Percentiles rank a stretch among this genome's conserved stretches.
Evolutionary conservation across 495 filamentous ascomycete genomes (phyloP).

Genomic region (Daldinia loculata): DNA sequence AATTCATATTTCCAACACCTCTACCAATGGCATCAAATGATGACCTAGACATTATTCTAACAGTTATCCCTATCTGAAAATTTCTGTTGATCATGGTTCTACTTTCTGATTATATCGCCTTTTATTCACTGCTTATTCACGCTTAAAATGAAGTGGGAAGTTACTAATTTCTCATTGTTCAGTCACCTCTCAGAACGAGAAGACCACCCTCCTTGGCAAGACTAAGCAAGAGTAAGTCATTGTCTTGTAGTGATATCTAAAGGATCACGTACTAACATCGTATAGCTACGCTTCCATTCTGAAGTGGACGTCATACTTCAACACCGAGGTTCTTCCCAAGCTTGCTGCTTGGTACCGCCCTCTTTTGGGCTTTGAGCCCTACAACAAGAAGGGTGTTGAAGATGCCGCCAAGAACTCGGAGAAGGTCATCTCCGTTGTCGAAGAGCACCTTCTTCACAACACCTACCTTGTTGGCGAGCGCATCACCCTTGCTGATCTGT

Average conservation of each 20-base stretch:
- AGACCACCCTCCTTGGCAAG: conserved; percentile 97
- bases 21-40: conserved; percentile 64
- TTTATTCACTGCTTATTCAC: conserved; percentile 24
- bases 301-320: conserved; percentile 90
- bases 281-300: conserved; percentile 89
- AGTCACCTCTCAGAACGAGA: conserved; percentile 99
- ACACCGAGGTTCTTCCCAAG: conserved; percentile 78
- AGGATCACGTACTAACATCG: conserved; percentile 33
- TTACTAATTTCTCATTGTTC: conserved; percentile 48
- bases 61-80: conserved; percentile 99
- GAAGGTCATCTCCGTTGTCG: conserved; percentile 74
- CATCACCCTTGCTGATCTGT: conserved; percentile 94
- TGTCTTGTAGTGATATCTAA: background rate
- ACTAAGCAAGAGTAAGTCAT: conserved; percentile 92
- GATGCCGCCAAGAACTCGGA: conserved; percentile 72
- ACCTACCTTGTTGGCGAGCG: conserved; percentile 98
- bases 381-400: conserved; percentile 98
- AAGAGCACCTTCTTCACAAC: conserved; percentile 88
- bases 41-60: conserved; percentile 75
- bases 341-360: conserved; percentile 90
- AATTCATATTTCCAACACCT: conserved; percentile 16
- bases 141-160: conserved; percentile 39
- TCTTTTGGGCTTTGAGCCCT: conserved; percentile 79
- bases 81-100: conserved; percentile 77
- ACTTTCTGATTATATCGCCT: conserved; percentile 61